A percentile compares a stretch with the other conserved stretches of the same genome.
Evolutionary conservation across 1,284 basidiomycete species (phyloP).

Genomic region (Ceratorhiza oryzae-sativae): DNA sequence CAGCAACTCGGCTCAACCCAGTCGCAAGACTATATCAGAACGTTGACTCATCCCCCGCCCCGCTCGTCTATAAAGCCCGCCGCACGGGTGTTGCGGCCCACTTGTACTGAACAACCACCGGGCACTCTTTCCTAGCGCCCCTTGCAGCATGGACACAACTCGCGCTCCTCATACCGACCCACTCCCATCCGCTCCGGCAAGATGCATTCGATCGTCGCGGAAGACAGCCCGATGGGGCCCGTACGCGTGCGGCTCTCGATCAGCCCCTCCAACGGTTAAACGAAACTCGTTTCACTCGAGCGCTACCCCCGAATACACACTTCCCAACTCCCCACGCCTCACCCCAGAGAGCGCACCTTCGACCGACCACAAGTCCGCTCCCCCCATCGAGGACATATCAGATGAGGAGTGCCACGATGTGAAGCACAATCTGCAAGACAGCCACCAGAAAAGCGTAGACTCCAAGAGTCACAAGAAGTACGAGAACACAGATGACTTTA

Average conservation of each 20-base stretch:
- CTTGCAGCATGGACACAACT: background rate
- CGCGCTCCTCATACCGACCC: constrained; percentile 30
- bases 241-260: constrained; percentile 27
- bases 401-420: background rate
- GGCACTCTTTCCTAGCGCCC: background rate
- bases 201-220: constrained; percentile 21
- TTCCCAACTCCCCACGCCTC: constrained; percentile 22
- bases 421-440: constrained; percentile 6
- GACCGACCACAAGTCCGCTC: constrained; percentile 2
- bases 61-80: background rate
- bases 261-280: constrained; percentile 17
- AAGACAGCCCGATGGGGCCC: constrained; percentile 29
- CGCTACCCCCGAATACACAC: constrained; percentile 11
- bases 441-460: constrained; percentile 18
- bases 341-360: constrained; percentile 23
- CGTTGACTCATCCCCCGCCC: constrained; percentile 10
- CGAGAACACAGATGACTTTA: constrained; percentile 36
- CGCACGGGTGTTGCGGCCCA: constrained; percentile 13
- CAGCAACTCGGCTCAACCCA: constrained; percentile 3
- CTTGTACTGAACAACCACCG: background rate
- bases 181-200: background rate
- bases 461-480: constrained; percentile 21
- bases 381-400: constrained; percentile 21
- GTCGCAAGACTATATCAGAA: background rate
- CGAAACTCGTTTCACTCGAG: constrained; percentile 15